Conservation (phyloP, 305 asterid species). For the Solanum chacoense region DNA sequence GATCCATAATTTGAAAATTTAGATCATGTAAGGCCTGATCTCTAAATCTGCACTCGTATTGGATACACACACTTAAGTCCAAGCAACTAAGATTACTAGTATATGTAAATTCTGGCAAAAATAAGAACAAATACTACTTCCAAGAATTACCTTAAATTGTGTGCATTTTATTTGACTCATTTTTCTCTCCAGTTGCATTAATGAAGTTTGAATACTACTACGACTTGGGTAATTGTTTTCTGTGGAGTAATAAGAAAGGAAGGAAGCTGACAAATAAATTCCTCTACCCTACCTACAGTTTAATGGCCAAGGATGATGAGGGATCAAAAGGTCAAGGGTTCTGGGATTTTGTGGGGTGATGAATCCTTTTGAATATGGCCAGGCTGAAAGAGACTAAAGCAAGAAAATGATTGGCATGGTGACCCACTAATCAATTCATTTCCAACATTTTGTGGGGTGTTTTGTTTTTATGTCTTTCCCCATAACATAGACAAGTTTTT, state of each 20-base stretch:
- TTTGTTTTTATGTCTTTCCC: neutral
- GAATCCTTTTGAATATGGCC: neutral
- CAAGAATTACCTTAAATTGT: neutral
- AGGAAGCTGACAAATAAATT: neutral
- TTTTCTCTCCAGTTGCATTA: neutral
- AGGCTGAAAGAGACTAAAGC: neutral
- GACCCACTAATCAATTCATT: neutral
- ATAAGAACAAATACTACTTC: neutral
- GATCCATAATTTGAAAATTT: too few species aligned
- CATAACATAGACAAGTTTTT: neutral
- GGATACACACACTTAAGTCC: neutral
- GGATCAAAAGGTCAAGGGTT: neutral
- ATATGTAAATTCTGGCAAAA: neutral
- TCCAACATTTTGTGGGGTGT: neutral
- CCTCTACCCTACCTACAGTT: neutral
- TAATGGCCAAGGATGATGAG: neutral
- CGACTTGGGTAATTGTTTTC: neutral
- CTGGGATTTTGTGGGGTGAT: neutral
- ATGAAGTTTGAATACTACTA: neutral
- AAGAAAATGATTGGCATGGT: neutral
- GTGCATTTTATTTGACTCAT: neutral
- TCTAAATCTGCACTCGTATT: neutral
- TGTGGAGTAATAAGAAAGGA: neutral
- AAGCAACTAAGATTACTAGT: neutral
- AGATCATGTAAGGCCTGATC: neutral